Evolutionary conservation across 2,329 filamentous ascomycete species (phyloP).

Genomic region (Fusarium compactum): DNA sequence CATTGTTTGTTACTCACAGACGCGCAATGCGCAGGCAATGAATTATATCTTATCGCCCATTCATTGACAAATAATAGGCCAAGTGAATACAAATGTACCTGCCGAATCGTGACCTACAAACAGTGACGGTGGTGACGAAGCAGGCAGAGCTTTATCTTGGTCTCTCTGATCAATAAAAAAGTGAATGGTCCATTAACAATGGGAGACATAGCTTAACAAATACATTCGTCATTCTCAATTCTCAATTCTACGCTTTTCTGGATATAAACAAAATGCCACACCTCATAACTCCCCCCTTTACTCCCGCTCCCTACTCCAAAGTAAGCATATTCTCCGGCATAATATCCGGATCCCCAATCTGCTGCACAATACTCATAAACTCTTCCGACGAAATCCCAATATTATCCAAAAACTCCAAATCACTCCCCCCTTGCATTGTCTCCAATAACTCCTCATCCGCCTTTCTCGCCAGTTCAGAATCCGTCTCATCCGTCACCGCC

Average conservation of each 20-base stretch:
- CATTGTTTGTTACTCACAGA: neutral
- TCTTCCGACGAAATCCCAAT: conserved; percentile 56
- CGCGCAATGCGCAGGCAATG: neutral
- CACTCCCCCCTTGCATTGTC: conserved; percentile 25
- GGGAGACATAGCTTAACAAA: no score
- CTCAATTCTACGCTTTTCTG: neutral
- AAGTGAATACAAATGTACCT: no score
- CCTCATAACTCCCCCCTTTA: neutral
- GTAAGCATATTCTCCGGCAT: conserved; percentile 41
- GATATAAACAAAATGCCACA: neutral
- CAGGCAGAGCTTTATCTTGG: no score
- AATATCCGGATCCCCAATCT: conserved; percentile 47
- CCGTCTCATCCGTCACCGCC: conserved; percentile 15
- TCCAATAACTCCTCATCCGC: conserved; percentile 15
- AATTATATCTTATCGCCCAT: neutral
- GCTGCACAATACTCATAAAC: conserved; percentile 54
- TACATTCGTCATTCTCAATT: no score
- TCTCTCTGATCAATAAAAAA: no score
- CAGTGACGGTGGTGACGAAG: neutral
- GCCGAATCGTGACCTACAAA: no score
- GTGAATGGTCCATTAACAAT: no score
- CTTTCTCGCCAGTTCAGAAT: conserved; percentile 7
- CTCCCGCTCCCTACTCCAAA: no score
- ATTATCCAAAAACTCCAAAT: conserved; percentile 51
- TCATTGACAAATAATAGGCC: neutral